Conservation (phyloP, 805 yeast genomes). For the Wickerhamia fluorescens region DNA sequence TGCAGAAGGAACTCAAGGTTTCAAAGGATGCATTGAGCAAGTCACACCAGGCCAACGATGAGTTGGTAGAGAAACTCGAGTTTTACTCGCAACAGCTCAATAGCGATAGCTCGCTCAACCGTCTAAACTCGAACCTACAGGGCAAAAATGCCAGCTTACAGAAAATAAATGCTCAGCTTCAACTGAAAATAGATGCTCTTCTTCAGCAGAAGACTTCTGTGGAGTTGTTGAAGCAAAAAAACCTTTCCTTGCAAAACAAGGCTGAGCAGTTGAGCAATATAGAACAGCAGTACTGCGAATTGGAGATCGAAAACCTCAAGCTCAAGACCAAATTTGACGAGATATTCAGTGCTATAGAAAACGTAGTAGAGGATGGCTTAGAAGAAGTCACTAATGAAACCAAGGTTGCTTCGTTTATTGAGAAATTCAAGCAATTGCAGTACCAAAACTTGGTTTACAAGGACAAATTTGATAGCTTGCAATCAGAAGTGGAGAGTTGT, state of each 20-base stretch:
- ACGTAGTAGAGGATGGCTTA: constrained; percentile 11
- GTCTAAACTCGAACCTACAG: constrained; percentile 13
- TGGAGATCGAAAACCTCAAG: constrained; percentile 44
- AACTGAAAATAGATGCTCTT: constrained; percentile 44
- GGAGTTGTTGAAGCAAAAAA: constrained; percentile 54
- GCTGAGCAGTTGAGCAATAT: constrained; percentile 31
- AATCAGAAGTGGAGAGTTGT: constrained; percentile 12
- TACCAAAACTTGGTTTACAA: constrained; percentile 26
- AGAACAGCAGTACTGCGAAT: constrained; percentile 38
- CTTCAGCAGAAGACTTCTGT: constrained; percentile 41
- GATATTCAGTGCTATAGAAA: constrained; percentile 37
- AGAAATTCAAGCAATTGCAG: constrained; percentile 28
- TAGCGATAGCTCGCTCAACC: constrained; percentile 5
- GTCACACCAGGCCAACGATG: constrained; percentile 24
- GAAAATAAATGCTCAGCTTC: constrained; percentile 47
- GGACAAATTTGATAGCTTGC: constrained; percentile 26
- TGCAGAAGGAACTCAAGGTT: constrained; percentile 28
- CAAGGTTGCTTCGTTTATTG: constrained; percentile 18
- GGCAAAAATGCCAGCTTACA: constrained; percentile 27
- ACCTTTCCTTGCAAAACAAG: constrained; percentile 32
- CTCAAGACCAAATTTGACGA: constrained; percentile 42
- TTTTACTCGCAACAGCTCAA: constrained; percentile 9
- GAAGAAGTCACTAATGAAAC: constrained; percentile 11
- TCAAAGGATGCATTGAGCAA: constrained; percentile 21
- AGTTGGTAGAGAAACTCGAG: constrained; percentile 26